Base-by-base conservation (phyloP, 805 yeast species). In the Metschnikowia aberdeeniae region DNA sequence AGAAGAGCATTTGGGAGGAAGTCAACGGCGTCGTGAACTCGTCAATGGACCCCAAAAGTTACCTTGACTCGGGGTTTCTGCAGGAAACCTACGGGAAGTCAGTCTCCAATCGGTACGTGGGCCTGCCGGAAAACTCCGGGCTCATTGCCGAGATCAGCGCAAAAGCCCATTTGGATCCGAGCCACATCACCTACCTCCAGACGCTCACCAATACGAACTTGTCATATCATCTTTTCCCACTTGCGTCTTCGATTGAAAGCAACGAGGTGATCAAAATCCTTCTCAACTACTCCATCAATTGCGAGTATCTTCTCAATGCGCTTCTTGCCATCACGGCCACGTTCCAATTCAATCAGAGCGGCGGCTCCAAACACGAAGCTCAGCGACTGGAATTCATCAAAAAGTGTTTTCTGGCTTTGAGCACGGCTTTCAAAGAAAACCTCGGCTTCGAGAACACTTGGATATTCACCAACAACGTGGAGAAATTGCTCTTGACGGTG, bases 191-290 rank as follows among this genome's bases (percentile, higher is more conserved):
- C n/a, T 70, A 69, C 47, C 52, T 70, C 32, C 57, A 61, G 33
- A 49, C 57, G 11, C 55, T 69, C 32, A 57, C 65, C 13, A 51
- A 51, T 34, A 59, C 68, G 7, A 59, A 58, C n/a, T 47, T 66
- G n/a, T 57, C 64, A 33, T 62, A 45, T 46, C 64, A 60, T 36
- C 40, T 70, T 17, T 68, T 63, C 46, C 75, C 75, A 7, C 68
- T 67, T 55, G 71, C 72, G 1, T 52, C 62, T 13, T 60, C 63
- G 39, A 55, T 64, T 10, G 72, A 64, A 40, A 46, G 56, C 28
- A 70, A 70, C 51, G 68, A 61, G 43, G 72, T 63, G 20, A 59
- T 66, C 17, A 58, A 58, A 37, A 39, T 61, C 19, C 49, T 61
- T 19, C 51, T 61, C 34, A 51, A 49, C 22, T 59, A 56, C 50